These are phyloP conservation scores for Elsinoe australis DNA, from an alignment of 2,329 filamentous ascomycete species.

Conservation along the genomic window DNA sequence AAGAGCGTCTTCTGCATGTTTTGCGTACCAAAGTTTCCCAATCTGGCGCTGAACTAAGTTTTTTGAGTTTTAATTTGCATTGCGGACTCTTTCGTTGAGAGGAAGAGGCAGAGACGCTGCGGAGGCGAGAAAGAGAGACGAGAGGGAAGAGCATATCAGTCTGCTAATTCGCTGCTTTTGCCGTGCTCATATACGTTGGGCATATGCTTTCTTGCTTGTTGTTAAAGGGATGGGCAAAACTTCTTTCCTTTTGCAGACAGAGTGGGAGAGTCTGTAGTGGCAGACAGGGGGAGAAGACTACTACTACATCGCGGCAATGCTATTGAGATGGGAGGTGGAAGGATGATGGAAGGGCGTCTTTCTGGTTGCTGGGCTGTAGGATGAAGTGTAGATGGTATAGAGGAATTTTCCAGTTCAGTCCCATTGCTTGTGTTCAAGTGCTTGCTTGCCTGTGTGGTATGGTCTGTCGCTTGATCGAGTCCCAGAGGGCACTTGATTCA, in stretches of 20 bases:
- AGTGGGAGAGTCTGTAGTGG: too few relatives aligned
- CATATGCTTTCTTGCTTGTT: slow-evolving; percentile 12
- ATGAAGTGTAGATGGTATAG: slow-evolving; percentile 5
- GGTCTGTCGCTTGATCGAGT: not conserved
- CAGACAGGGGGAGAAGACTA: too few relatives aligned
- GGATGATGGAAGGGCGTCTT: not conserved
- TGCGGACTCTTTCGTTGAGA: too few relatives aligned
- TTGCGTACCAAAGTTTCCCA: not conserved
- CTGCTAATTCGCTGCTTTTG: slow-evolving; percentile 9
- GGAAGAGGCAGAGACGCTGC: too few relatives aligned
- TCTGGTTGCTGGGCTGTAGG: too few relatives aligned
- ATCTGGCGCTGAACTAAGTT: too few relatives aligned
- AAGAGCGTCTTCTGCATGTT: not conserved
- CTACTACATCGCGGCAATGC: not conserved
- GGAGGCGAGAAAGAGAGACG: not conserved
- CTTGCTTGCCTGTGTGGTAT: not conserved
- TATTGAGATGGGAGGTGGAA: not conserved
- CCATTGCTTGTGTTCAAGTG: not conserved
- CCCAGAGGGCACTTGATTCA: too few relatives aligned
- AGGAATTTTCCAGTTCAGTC: not conserved
- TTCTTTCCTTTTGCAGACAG: not conserved
- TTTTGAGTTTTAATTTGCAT: too few relatives aligned
- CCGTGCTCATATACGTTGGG: not conserved
- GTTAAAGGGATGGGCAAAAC: slow-evolving; percentile 3
- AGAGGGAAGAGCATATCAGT: slow-evolving; percentile 2